Evolutionary conservation across 2,329 filamentous ascomycete species (phyloP).

Genomic region (Phyllosticta paracitricarpa): DNA sequence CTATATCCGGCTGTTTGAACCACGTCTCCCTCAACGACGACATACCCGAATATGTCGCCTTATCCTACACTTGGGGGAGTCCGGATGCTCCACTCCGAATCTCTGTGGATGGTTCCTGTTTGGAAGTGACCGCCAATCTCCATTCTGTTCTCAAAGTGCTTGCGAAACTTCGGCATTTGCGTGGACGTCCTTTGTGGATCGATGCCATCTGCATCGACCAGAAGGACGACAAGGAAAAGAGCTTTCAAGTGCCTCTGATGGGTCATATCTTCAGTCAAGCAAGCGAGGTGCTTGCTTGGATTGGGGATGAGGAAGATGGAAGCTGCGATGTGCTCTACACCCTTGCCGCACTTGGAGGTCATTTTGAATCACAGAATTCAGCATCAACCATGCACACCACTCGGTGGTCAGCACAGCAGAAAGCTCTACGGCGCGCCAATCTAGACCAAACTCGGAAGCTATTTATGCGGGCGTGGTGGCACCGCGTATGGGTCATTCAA

Average conservation of each 20-base stretch:
- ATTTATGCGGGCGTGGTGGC: background rate
- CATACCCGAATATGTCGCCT: slow-evolving; percentile 9
- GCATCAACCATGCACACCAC: no score
- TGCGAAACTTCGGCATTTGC: slow-evolving; percentile 8
- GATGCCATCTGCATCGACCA: slow-evolving; percentile 13
- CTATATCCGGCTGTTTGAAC: background rate
- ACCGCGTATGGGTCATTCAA: slow-evolving; percentile 5
- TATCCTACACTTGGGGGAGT: slow-evolving; percentile 14
- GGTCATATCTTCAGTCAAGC: slow-evolving; percentile 7
- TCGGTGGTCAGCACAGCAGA: no score
- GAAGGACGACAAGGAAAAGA: slow-evolving; percentile 3
- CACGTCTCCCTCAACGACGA: background rate
- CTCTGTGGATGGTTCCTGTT: background rate
- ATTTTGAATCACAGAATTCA: background rate
- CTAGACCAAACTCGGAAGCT: background rate
- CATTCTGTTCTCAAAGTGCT: background rate
- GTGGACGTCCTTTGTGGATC: slow-evolving; percentile 12
- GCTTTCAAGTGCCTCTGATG: slow-evolving; percentile 11
- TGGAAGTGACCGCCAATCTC: slow-evolving; percentile 10
- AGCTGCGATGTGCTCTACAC: slow-evolving; percentile 8
- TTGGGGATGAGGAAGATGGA: background rate
- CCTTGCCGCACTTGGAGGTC: slow-evolving; percentile 12
- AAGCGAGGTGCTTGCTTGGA: slow-evolving; percentile 5
- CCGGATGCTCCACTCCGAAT: slow-evolving; percentile 1
- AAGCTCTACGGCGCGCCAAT: background rate